Conservation (phyloP, 208 protist genomes). For the Trypanosoma congolense region DNA sequence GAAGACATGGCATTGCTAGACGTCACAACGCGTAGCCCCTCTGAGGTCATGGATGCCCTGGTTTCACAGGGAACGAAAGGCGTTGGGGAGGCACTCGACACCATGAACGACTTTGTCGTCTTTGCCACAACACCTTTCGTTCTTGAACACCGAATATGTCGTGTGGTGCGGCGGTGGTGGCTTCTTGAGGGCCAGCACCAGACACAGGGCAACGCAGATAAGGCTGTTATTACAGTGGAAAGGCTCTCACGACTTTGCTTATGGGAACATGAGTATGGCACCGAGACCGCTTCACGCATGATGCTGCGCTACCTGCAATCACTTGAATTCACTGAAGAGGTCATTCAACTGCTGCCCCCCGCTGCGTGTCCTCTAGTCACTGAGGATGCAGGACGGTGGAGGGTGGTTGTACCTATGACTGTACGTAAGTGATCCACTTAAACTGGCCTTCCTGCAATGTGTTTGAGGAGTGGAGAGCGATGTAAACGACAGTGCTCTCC, state of each 20-base stretch:
- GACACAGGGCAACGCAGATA: background rate
- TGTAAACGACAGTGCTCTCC: too few species aligned
- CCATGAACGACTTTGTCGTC: slow-evolving; percentile 14
- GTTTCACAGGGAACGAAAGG: background rate
- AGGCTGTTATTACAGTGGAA: slow-evolving; percentile 21
- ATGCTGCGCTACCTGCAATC: slow-evolving; percentile 39
- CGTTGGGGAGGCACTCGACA: background rate
- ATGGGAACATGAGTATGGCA: slow-evolving; percentile 67
- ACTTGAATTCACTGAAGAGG: slow-evolving; percentile 10
- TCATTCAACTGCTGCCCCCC: slow-evolving; percentile 19
- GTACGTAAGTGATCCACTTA: too few species aligned
- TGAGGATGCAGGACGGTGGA: slow-evolving; percentile 14
- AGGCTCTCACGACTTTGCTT: slow-evolving; percentile 30
- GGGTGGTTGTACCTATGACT: slow-evolving; percentile 9
- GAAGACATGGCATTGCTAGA: slow-evolving; percentile 7
- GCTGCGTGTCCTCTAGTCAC: background rate
- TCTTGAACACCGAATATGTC: slow-evolving; percentile 27
- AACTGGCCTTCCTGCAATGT: too few species aligned
- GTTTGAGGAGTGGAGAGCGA: too few species aligned
- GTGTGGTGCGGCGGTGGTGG: slow-evolving; percentile 25
- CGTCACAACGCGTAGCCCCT: slow-evolving; percentile 9
- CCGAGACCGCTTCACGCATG: slow-evolving; percentile 31
- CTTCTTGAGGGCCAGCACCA: slow-evolving; percentile 9
- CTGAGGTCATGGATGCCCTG: slow-evolving; percentile 17
- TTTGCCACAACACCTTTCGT: slow-evolving; percentile 15